Conservation (phyloP, 163 green algal species). For the Chlamydomonas reinhardtii region DNA sequence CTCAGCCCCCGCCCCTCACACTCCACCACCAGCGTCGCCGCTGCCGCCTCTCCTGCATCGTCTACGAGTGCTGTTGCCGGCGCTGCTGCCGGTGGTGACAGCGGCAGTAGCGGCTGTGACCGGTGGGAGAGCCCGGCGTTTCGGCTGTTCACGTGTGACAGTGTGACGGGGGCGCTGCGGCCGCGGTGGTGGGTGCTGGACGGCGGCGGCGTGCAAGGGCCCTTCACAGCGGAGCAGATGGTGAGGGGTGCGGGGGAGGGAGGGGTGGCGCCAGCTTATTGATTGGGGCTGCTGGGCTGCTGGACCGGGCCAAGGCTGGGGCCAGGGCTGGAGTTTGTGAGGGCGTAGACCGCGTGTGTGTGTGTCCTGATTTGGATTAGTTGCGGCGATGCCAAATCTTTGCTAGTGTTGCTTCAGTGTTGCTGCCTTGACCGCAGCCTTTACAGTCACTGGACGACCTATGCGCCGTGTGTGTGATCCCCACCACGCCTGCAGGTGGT, state of each 20-base stretch:
- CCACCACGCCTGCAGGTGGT: conserved; percentile 1
- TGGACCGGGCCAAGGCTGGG: too few relatives aligned
- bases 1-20: background rate
- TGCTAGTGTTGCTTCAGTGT: too few relatives aligned
- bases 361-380: too few relatives aligned
- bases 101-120: background rate
- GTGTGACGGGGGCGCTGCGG: background rate
- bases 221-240: conserved; percentile 46
- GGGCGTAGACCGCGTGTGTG: too few relatives aligned
- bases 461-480: background rate
- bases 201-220: conserved; percentile 64
- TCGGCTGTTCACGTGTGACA: conserved; percentile 44
- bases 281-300: too few relatives aligned
- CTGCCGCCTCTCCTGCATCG: too few relatives aligned
- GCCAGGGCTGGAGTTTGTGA: too few relatives aligned
- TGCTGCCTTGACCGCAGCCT: too few relatives aligned
- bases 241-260: too few relatives aligned
- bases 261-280: too few relatives aligned
- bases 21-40: background rate
- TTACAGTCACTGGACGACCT: too few relatives aligned
- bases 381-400: too few relatives aligned
- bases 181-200: conserved; percentile 63
- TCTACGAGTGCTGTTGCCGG: background rate
- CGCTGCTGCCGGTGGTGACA: background rate
- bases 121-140: conserved; percentile 43